These are phyloP conservation scores for Hymenoscyphus albidus DNA, from an alignment of 2,329 filamentous ascomycete species.

Conservation along the genomic window DNA sequence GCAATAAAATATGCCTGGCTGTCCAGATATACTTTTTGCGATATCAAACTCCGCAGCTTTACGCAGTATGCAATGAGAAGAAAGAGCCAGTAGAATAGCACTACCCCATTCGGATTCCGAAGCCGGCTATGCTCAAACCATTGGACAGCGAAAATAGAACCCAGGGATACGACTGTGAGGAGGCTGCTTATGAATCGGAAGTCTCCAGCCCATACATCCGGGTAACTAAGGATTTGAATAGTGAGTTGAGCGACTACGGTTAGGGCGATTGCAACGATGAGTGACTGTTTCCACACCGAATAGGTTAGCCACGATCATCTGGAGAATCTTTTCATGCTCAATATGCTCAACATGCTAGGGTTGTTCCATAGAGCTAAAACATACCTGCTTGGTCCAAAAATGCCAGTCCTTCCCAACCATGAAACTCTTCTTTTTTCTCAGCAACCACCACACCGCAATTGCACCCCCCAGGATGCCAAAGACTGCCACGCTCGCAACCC, in stretches of 20 bases:
- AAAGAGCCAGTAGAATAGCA: constrained; percentile 71
- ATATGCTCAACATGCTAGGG: not conserved
- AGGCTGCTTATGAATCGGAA: constrained; percentile 70
- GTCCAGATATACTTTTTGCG: constrained; percentile 52
- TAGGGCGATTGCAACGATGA: constrained; percentile 54
- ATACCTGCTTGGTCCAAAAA: constrained; percentile 88
- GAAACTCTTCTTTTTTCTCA: constrained; percentile 63
- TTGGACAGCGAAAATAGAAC: constrained; percentile 62
- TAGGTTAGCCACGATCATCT: constrained; percentile 5
- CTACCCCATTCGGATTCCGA: constrained; percentile 65
- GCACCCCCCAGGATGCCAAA: constrained; percentile 77
- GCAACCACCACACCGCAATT: constrained; percentile 74
- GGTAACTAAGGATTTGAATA: constrained; percentile 57
- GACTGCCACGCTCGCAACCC: constrained; percentile 71
- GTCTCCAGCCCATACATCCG: constrained; percentile 58
- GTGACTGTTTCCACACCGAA: constrained; percentile 40
- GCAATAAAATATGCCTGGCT: constrained; percentile 60
- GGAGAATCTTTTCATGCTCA: too few species aligned
- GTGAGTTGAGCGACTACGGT: constrained; percentile 58
- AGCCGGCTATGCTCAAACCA: constrained; percentile 68
- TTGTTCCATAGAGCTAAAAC: constrained; percentile 28
- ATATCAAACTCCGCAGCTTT: constrained; percentile 65
- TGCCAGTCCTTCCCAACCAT: constrained; percentile 80
- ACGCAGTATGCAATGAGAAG: constrained; percentile 60
- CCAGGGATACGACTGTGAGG: constrained; percentile 55